phyloP scores from a whole-genome alignment of 2,329 filamentous ascomycete genomes.

The Monosporascus sp. region DNA sequence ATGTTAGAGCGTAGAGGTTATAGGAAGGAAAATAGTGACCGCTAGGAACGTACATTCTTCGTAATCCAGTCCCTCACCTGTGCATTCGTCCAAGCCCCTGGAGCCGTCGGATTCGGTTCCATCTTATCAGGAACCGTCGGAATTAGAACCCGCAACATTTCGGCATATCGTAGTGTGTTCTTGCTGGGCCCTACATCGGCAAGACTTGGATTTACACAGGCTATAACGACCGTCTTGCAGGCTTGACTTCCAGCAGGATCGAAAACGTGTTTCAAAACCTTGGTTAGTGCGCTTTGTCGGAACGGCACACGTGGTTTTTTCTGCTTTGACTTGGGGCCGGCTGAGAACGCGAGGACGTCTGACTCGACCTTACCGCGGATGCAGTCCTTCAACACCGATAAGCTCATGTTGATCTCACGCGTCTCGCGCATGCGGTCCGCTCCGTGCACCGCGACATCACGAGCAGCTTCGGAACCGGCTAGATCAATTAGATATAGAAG shows the following conservation, averaged over 20 bases:
- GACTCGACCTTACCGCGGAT: conserved; percentile 39
- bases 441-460: conserved; percentile 34
- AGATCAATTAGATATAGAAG: conserved; percentile 38
- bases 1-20: too few species aligned
- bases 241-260: conserved; percentile 33
- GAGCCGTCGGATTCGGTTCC: neutral
- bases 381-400: conserved; percentile 47
- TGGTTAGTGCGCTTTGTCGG: conserved; percentile 41
- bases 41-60: too few species aligned
- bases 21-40: too few species aligned
- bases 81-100: too few species aligned
- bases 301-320: conserved; percentile 39
- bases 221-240: conserved; percentile 40
- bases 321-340: conserved; percentile 1
- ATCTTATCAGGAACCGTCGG: conserved; percentile 19
- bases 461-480: conserved; percentile 40
- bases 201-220: conserved; percentile 43
- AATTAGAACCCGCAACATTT: conserved; percentile 37
- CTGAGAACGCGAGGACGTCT: conserved; percentile 17
- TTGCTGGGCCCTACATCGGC: conserved; percentile 38
- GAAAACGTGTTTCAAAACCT: conserved; percentile 44
- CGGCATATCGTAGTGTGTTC: conserved; percentile 45
- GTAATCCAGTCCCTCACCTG: too few species aligned
- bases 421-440: conserved; percentile 41
- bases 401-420: conserved; percentile 42